A percentile compares a stretch with the other conserved stretches of the same genome.
Conservation (phyloP, 2,329 filamentous ascomycete species). For the Microcyclosporella mali region DNA sequence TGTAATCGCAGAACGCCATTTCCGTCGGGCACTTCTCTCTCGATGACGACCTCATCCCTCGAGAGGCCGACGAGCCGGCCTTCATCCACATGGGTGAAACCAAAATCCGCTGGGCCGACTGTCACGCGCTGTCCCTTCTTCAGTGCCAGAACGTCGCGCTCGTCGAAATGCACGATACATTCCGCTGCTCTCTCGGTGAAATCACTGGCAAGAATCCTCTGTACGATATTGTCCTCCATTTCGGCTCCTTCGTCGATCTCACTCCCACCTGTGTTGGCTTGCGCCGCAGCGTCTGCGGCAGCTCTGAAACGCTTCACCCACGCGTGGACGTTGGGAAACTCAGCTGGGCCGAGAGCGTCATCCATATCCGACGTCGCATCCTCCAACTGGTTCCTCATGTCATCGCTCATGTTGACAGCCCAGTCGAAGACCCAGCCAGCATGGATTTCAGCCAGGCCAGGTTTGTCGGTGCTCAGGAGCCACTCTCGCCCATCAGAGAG, state of each 20-base stretch:
- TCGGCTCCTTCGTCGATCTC: constrained; percentile 8
- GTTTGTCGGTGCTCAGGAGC: constrained; percentile 10
- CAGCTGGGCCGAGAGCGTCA: constrained; percentile 4
- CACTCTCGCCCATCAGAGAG: constrained; percentile 18
- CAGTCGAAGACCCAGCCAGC: constrained; percentile 16
- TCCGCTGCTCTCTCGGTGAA: constrained; percentile 4
- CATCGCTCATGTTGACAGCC: constrained; percentile 11
- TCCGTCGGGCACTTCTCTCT: constrained; percentile 7
- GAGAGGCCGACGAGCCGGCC: constrained; percentile 11
- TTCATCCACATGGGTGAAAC: constrained; percentile 16
- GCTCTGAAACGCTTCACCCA: constrained; percentile 15
- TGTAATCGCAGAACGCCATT: constrained; percentile 14
- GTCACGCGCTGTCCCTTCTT: constrained; percentile 10
- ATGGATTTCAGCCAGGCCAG: constrained; percentile 20
- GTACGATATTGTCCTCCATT: constrained; percentile 12
- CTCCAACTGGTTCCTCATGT: constrained; percentile 2
- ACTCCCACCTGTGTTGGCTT: constrained; percentile 5
- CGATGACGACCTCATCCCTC: constrained; percentile 15
- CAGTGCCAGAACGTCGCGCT: constrained; percentile 10
- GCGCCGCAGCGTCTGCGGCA: constrained; percentile 5
- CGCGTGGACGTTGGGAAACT: constrained; percentile 12
- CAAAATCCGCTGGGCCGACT: constrained; percentile 16
- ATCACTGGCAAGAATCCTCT: constrained; percentile 7
- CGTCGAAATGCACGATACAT: constrained; percentile 4
- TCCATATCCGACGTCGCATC: constrained; percentile 10